phyloP scores from a whole-genome alignment of 805 yeast genomes.

The Yueomyces sp. region DNA sequence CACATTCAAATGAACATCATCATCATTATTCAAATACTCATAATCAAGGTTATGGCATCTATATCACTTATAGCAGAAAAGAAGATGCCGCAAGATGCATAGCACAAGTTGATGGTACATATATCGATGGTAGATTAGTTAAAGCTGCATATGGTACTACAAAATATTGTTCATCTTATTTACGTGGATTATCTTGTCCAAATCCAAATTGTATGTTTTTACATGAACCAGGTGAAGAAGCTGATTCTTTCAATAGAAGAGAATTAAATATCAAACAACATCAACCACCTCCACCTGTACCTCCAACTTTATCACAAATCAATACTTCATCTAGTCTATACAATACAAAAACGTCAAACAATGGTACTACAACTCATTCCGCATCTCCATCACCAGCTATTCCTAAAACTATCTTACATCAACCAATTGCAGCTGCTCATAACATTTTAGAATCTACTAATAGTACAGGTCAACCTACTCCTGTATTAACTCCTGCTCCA shows the following conservation, averaged over 20 bases:
- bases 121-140: constrained; percentile 79
- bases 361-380: constrained; percentile 5
- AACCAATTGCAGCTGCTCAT: constrained; percentile 4
- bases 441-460: constrained; percentile 4
- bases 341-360: constrained; percentile 1
- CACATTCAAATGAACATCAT: constrained; percentile 12
- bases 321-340: constrained; percentile 1
- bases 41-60: constrained; percentile 80
- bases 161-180: constrained; percentile 91
- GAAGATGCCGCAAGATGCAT: constrained; percentile 95
- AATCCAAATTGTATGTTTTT: constrained; percentile 98
- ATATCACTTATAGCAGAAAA: constrained; percentile 82
- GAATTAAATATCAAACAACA: constrained; percentile 26
- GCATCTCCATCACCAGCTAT: constrained; percentile 19
- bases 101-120: constrained; percentile 79
- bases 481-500: constrained; percentile 22
- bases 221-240: constrained; percentile 99
- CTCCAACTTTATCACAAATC: not conserved
- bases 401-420: constrained; percentile 16
- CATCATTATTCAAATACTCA: constrained; percentile 19
- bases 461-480: constrained; percentile 8
- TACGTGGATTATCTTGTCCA: constrained; percentile 92
- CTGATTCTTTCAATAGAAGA: constrained; percentile 80
- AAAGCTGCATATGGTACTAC: constrained; percentile 98
- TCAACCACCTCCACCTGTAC: constrained; percentile 5